Conservation (phyloP, 164 flowering plant genomes). For the Vitis rupestris region DNA sequence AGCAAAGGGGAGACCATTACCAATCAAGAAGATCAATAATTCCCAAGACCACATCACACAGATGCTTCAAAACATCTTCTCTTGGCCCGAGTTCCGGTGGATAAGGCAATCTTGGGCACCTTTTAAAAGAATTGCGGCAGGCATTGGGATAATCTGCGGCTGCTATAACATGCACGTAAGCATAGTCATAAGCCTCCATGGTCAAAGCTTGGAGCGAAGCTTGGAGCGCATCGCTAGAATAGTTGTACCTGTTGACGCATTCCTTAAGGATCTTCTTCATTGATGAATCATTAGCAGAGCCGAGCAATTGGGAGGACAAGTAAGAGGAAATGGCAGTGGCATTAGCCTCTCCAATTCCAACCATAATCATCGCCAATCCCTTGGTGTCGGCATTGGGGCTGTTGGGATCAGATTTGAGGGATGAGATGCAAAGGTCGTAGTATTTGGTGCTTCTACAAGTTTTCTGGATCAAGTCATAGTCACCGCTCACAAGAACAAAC, state of each 20-base stretch:
- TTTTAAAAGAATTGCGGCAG: constrained; percentile 56
- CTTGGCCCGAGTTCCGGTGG: constrained; percentile 49
- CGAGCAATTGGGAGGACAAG: constrained; percentile 36
- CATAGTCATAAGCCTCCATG: constrained; percentile 52
- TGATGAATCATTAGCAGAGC: constrained; percentile 19
- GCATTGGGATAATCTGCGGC: constrained; percentile 73
- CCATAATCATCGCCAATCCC: constrained; percentile 59
- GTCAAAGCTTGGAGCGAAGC: constrained; percentile 43
- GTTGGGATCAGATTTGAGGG: constrained; percentile 54
- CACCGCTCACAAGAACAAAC: constrained; percentile 13
- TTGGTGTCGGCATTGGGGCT: constrained; percentile 51
- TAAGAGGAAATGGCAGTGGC: constrained; percentile 50
- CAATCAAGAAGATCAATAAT: constrained; percentile 48
- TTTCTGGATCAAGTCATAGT: constrained; percentile 32
- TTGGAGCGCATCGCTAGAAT: constrained; percentile 47
- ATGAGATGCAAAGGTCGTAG: constrained; percentile 54
- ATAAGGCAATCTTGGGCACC: constrained; percentile 46
- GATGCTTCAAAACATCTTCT: constrained; percentile 50
- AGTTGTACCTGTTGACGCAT: constrained; percentile 55
- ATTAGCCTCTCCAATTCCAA: constrained; percentile 38
- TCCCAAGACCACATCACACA: constrained; percentile 65
- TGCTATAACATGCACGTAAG: constrained; percentile 51
- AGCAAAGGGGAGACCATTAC: constrained; percentile 3
- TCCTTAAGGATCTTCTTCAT: constrained; percentile 43
- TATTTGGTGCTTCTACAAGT: constrained; percentile 62